These are phyloP conservation scores for Polygonum maritimum DNA, from an alignment of 148 eudicot genomes.

Conservation along the genomic window DNA sequence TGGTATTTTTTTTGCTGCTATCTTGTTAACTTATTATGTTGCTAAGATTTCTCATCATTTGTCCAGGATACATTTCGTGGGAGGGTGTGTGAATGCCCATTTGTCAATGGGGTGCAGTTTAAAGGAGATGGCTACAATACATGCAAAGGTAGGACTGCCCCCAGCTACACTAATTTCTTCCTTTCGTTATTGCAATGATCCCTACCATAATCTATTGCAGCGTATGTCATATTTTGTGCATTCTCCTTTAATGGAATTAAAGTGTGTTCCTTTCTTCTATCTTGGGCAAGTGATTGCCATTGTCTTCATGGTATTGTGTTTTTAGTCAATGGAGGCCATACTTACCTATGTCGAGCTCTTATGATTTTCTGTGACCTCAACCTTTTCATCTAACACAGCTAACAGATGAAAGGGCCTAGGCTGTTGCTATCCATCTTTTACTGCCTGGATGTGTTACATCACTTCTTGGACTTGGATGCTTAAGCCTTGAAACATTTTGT, in stretches of 20 bases:
- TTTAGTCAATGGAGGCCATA: background rate
- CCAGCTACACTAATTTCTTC: background rate
- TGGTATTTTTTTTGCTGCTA: background rate
- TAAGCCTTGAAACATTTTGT: background rate
- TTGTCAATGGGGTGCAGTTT: conserved; percentile 86
- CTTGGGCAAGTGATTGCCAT: background rate
- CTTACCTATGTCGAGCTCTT: background rate
- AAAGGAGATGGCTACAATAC: conserved; percentile 86
- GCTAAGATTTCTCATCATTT: background rate
- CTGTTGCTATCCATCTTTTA: background rate
- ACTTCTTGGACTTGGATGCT: background rate
- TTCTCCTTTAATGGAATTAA: background rate
- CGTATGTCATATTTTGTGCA: background rate
- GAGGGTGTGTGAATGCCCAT: conserved; percentile 95
- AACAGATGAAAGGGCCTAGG: background rate
- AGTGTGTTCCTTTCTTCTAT: background rate
- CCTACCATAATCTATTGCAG: background rate
- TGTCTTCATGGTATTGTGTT: background rate
- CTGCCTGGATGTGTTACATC: no score
- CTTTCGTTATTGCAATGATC: background rate
- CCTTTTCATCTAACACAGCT: background rate
- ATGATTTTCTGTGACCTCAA: background rate
- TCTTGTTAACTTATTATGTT: background rate
- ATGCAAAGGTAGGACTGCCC: conserved; percentile 53
- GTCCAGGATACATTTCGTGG: conserved; percentile 91